Base-by-base conservation (phyloP, 2,329 filamentous ascomycete species). In the Rhexocercosporidium sp. region DNA sequence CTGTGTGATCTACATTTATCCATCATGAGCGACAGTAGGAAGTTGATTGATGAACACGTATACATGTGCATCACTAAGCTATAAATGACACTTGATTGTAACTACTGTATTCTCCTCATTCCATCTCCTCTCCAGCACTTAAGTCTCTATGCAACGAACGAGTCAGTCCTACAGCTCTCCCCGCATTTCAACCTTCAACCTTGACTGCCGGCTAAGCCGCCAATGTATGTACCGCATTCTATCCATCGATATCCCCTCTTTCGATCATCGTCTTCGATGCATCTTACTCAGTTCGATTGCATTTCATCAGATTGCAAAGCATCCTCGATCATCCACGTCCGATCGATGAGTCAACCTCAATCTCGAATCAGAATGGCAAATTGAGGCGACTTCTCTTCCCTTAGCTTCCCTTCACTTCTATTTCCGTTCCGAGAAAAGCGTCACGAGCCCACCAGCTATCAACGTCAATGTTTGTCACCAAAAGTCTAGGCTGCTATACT, bases 361-460 rank as follows among this genome's bases (percentile, higher is more conserved):
- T 14, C 20, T 22, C 20, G 6, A 41, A 3, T 41, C 5, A 31
- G 29, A 31, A n/a, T n/a, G n/a, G n/a, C n/a, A n/a, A n/a, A n/a
- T n/a, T n/a, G n/a, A n/a, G n/a, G 25, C 27, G 14, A n/a, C n/a
- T 16, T 18, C 14, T 44, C 39, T 18, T 16, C n/a, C 8, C 39
- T 44, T 6, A 8, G 20, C 44, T 46, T n/a, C 44, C 44, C n/a
- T 56, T 34, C n/a, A 29, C 29, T 56, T 31, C n/a, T 37, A 29
- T 37, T 20, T 7, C 51, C 51, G 29, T 37, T 56, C 51, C 29
- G 27, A 37, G 29, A n/a, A 37, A 14, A 12, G 8, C 7, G 51
- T 56, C 51, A 56, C 51, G 51, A 34, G 51, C 51, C 31, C 51
- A n/a, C n/a, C n/a, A n/a, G n/a, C n/a, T n/a, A n/a, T n/a, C n/a